Percentiles rank a stretch among this genome's conserved stretches.
phyloP scores from a whole-genome alignment of 345 rosid species.

The Combretum micranthum region DNA sequence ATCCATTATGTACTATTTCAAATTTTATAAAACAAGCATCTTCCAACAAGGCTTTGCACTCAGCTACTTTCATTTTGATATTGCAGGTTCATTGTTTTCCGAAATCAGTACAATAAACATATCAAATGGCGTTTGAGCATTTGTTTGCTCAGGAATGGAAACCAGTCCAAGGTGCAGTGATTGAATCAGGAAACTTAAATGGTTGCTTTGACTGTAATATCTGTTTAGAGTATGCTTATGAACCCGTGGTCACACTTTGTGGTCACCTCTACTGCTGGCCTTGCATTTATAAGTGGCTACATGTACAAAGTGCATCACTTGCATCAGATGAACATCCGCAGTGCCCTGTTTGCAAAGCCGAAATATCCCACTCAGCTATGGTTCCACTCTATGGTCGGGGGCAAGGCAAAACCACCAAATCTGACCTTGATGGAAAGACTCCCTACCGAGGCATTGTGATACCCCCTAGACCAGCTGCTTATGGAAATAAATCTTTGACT shows the following conservation, averaged over 20 bases:
- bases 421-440: slow-evolving; percentile 25
- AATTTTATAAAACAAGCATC: no score
- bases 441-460: slow-evolving; percentile 22
- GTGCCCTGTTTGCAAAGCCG: slow-evolving; percentile 92
- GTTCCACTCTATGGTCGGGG: slow-evolving; percentile 94
- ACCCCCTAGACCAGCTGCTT: slow-evolving; percentile 77
- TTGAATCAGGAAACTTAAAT: slow-evolving; percentile 23
- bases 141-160: slow-evolving; percentile 39
- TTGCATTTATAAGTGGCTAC: slow-evolving; percentile 90
- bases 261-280: slow-evolving; percentile 99
- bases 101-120: not conserved
- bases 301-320: slow-evolving; percentile 55
- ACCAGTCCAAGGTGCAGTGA: slow-evolving; percentile 18
- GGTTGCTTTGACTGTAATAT: slow-evolving; percentile 90
- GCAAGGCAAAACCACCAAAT: slow-evolving; percentile 16
- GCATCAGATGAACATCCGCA: slow-evolving; percentile 53
- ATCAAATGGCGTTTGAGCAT: slow-evolving; percentile 43
- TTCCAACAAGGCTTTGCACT: no score
- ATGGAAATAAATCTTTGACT: slow-evolving; percentile 23
- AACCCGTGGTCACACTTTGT: slow-evolving; percentile 88
- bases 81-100: slow-evolving; percentile 8
- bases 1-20: no score
- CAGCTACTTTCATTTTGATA: not conserved
- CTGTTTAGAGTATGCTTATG: slow-evolving; percentile 70
- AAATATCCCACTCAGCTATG: slow-evolving; percentile 64